Evolutionary conservation across 2,329 filamentous ascomycete genomes (phyloP), one percentile per base, ranked within the genome.

Genomic region (Fusarium longipes): DNA sequence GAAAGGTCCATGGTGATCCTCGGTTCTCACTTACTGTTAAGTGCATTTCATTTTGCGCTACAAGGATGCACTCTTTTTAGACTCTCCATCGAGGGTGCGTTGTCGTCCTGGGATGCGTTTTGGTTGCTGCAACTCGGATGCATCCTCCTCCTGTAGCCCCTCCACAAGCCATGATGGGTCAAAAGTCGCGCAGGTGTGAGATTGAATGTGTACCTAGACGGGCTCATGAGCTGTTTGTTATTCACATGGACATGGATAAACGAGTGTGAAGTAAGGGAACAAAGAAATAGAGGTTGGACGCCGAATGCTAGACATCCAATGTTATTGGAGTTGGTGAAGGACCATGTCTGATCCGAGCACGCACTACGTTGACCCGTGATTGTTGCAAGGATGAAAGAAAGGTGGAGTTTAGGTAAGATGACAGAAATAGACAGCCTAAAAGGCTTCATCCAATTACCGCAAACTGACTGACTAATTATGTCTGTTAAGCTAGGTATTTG

Each of bases 151-250:
- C n/a, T n/a, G 30, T 53, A 35, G 55, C 47, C 67, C 63, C 63
- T 47, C 63, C 50, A 54, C 50, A 44, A 36, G 52, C 32, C 35
- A 45, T 48, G 53, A 47, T 45, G 25, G 32, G 14, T 30, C 24
- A 61, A 72, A 72, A 73, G 70, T 71, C 70, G 68, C 70, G 68
- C 70, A 72, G 33, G 35, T 53, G 40, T 67, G 44, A 64, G 63
- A 50, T 63, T 47, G 32, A 5, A 24, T 17, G 30, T 48, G 17
- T 33, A 33, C 20, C 15, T 20, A 33, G 29, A 56, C 30, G 65
- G 64, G 49, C n/a, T n/a, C 38, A 58, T 39, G 48, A 35, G 22
- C 15, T 43, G 25, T 56, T 56, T 53, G 49, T 32, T 40, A 56
- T 53, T 42, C 38, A 47, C 24, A 43, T 35, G n/a, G n/a, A 15